These are phyloP conservation scores for Alternaria gansuensis DNA, from an alignment of 2,329 filamentous ascomycete species.

Conservation along the genomic window DNA sequence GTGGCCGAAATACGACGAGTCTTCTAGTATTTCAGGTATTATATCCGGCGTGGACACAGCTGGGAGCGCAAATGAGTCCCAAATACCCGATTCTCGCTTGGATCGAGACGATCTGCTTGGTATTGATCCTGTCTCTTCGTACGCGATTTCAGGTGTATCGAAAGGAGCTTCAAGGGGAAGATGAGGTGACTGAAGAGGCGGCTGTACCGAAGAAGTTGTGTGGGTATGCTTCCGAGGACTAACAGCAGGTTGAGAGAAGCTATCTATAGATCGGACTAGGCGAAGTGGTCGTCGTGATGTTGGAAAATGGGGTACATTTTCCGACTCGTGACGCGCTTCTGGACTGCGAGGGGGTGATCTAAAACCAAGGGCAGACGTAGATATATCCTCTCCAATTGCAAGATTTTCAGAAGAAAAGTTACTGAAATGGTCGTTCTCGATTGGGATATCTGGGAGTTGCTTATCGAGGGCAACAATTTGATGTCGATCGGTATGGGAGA, in stretches of 20 bases:
- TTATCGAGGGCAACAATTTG: constrained; percentile 64
- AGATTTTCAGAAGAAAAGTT: constrained; percentile 43
- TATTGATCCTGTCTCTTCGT: constrained; percentile 1
- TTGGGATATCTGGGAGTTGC: constrained; percentile 52
- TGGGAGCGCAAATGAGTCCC: constrained; percentile 41
- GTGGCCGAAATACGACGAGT: constrained; percentile 47
- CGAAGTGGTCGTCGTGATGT: constrained; percentile 36
- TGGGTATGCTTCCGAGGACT: constrained; percentile 52
- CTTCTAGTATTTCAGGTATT: constrained; percentile 42
- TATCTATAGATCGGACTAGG: constrained; percentile 56
- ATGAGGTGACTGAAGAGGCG: constrained; percentile 53
- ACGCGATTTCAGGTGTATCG: constrained; percentile 31
- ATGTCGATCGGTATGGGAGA: constrained; percentile 66
- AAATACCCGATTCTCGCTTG: constrained; percentile 47
- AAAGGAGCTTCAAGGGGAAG: constrained; percentile 31
- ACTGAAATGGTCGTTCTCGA: constrained; percentile 56
- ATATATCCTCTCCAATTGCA: constrained; percentile 25
- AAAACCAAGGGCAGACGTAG: constrained; percentile 28
- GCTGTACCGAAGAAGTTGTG: constrained; percentile 53
- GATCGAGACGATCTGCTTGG: constrained; percentile 22
- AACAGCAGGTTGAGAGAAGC: constrained; percentile 64
- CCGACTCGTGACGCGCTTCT: constrained; percentile 19
- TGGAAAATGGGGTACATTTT: constrained; percentile 22
- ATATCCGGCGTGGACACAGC: constrained; percentile 28
- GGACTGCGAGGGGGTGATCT: constrained; percentile 41